Conservation (phyloP, 768 basidiomycete genomes). For the Calocera viscosa region DNA sequence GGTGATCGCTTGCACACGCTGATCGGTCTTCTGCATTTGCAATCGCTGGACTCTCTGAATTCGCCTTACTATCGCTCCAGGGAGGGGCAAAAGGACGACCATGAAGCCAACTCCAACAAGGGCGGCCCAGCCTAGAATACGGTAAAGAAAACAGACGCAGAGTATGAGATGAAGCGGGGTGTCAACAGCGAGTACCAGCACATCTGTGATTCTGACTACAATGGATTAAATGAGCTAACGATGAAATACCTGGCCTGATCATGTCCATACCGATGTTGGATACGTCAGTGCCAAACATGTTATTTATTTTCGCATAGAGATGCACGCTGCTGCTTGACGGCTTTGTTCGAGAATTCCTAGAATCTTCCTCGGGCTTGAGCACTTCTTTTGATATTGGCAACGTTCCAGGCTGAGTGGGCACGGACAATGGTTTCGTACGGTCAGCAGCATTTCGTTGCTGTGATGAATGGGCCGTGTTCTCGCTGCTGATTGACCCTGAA, state of each 20-base stretch:
- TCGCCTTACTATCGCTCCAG: constrained; percentile 41
- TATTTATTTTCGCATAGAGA: constrained; percentile 26
- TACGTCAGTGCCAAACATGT: constrained; percentile 28
- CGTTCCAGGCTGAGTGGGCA: too few species aligned
- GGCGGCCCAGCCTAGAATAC: constrained; percentile 36
- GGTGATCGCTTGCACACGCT: constrained; percentile 46
- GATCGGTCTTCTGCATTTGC: constrained; percentile 47
- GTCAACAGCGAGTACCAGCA: constrained; percentile 24
- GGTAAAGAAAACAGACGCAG: constrained; percentile 24
- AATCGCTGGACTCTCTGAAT: constrained; percentile 38
- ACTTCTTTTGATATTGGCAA: too few species aligned
- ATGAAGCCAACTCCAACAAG: constrained; percentile 47
- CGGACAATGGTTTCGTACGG: too few species aligned
- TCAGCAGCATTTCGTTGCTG: too few species aligned
- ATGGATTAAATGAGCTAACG: too few species aligned
- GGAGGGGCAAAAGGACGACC: constrained; percentile 43
- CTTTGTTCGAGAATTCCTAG: not conserved
- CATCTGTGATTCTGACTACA: too few species aligned
- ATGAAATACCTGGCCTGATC: too few species aligned
- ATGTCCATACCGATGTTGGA: constrained; percentile 26
- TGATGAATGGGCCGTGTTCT: too few species aligned
- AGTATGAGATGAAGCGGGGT: constrained; percentile 25
- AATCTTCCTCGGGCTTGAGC: not conserved
- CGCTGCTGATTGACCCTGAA: too few species aligned
- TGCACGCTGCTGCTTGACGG: constrained; percentile 14